Base-by-base conservation (phyloP, 495 filamentous ascomycete genomes). In the Podospora australis region DNA sequence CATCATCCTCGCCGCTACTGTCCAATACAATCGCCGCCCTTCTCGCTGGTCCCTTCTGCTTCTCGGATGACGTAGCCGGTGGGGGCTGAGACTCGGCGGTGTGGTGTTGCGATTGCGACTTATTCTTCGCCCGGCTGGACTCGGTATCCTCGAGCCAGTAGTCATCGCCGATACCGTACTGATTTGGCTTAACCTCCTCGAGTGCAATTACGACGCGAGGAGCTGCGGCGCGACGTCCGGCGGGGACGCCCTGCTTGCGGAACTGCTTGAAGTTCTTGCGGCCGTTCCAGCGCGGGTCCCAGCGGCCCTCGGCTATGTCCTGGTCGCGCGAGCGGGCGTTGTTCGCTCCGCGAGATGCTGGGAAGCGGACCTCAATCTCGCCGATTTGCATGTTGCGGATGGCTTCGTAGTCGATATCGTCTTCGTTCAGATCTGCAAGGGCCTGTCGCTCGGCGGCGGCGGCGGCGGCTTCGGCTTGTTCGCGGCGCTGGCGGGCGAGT, bases 181-280 rank as follows among this genome's bases (percentile, higher is more conserved):
- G 81, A 54, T 86, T 88, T 41, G 78, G 77, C 50, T 79, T 83
- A 2, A 86, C 84, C 57, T 91, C 89, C 50, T 92, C 87, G 13
- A 96, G 68, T 0, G 75, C 71, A 23, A 96, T 82, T 36, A 95
- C 88, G 21, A 91, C 80, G 19, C 71, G 68, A n/a, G n/a, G n/a
- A n/a, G n/a, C n/a, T 35, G 73, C 52, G 51, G 76, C 53, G 53
- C 70, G 39, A 58, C 76, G 60, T 5, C 73, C 67, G 1, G 72
- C 73, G 0, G 52, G 8, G 2, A 75, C 80, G 2, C 78, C 81
- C 39, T 79, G 77, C 47, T 80, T 78, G 3, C 80, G 77, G 54
- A 98, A 98, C 54, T 79, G 83, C 66, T 98, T 98, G 72, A 96
- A 98, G 55, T 98, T 97, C 68, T 89, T 94, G 5, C 91, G 79